These are phyloP conservation scores for Botrytis squamosa DNA, from an alignment of 2,329 filamentous ascomycete species.

Conservation along the genomic window DNA sequence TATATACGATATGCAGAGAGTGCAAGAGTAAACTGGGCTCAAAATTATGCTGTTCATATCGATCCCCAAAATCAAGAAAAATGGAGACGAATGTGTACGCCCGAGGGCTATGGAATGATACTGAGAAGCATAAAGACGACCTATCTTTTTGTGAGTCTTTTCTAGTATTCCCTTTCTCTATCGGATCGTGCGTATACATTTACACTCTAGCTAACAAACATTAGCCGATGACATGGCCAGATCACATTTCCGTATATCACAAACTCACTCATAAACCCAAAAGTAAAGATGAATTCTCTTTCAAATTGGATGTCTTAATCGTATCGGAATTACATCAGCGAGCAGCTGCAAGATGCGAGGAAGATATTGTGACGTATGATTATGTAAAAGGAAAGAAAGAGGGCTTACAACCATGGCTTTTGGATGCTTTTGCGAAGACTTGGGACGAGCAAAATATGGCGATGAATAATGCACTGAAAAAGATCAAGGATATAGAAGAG, in stretches of 20 bases:
- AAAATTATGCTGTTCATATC: slow-evolving; percentile 63
- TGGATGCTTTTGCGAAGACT: slow-evolving; percentile 57
- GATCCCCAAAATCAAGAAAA: slow-evolving; percentile 59
- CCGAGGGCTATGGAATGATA: slow-evolving; percentile 69
- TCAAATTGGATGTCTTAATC: slow-evolving; percentile 62
- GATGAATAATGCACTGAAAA: slow-evolving; percentile 50
- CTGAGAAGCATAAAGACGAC: slow-evolving; percentile 76
- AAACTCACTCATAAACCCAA: slow-evolving; percentile 53
- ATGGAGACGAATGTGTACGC: slow-evolving; percentile 70
- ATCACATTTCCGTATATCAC: slow-evolving; percentile 80
- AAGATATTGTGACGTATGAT: slow-evolving; percentile 80
- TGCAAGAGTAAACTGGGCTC: slow-evolving; percentile 74
- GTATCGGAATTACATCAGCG: slow-evolving; percentile 74
- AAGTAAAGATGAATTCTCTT: slow-evolving; percentile 44
- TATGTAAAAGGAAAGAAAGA: slow-evolving; percentile 59
- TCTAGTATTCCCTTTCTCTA: background rate
- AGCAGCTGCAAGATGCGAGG: slow-evolving; percentile 69
- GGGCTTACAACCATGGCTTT: slow-evolving; percentile 58
- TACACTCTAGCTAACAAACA: background rate
- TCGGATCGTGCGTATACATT: background rate
- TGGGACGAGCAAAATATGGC: slow-evolving; percentile 62
- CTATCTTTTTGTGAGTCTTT: slow-evolving; percentile 75
- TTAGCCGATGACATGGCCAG: slow-evolving; percentile 76
- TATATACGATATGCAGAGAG: slow-evolving; percentile 85
- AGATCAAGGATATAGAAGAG: slow-evolving; percentile 64